Evolutionary conservation across 768 basidiomycete species (phyloP), one percentile per base, ranked within the genome.

Genomic region (Russula brevipes): DNA sequence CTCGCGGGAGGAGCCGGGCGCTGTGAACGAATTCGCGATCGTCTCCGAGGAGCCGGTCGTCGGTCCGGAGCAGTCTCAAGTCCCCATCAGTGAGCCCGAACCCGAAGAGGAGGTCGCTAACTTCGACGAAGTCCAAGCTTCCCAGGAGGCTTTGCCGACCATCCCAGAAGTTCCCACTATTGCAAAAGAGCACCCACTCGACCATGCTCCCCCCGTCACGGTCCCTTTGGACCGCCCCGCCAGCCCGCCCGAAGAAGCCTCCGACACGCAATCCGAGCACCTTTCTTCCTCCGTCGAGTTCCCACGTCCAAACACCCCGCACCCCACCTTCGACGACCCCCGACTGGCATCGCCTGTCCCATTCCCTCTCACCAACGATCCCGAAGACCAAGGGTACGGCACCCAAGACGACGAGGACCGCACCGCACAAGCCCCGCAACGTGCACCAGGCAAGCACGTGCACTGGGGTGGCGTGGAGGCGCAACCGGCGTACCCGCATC

Each of bases 391-490:
- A 41, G 66, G 66, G 1, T 66, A 66, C 19, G 58, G 66, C 14
- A 66, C 66, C 4, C 66, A 66, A 56, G 66, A 66, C 17, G 63
- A 64, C 45, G 66, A 66, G 19, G 66, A 66, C 19, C 57, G 61
- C 42, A 24, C 41, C 16, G 11, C 57, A 3, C 59, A 64, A 30
- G 24, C 33, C 54, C 31, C 39, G 17, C 30, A 44, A 1, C 63
- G 58, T 16, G 39, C 47, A 35, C 14, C 47, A 10, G 63, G 58
- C 0, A 64, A 64, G 42, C 63, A 33, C 54, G 63, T 64, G 41
- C 63, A 64, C 58, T 64, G 63, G 63, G 63, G 63, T 46, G 47
- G 54, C 35, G 58, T 64, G 17, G 63, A 64, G 49, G 63, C 58
- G 41, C 58, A 64, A 30, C 46, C 58, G 12, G 58, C 63, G 0